Percentiles rank a stretch among this genome's conserved stretches.
phyloP scores from a whole-genome alignment of 768 basidiomycete genomes.

The Leccinum rimulosum region DNA sequence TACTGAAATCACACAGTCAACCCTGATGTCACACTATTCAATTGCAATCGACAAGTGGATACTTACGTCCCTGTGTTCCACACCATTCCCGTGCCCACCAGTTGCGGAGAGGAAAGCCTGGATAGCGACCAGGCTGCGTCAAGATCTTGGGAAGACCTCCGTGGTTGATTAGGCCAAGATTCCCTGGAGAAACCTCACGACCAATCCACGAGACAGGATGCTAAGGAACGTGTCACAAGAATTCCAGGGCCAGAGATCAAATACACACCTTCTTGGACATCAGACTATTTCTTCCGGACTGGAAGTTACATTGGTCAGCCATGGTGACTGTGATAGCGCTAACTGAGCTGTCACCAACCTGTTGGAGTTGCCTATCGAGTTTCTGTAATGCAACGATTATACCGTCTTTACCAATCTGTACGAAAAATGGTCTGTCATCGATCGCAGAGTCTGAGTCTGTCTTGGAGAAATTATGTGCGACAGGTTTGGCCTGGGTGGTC shows the following conservation, averaged over 20 bases:
- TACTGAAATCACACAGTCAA: conserved; percentile 39
- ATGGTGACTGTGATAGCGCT: not conserved
- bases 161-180: conserved; percentile 73
- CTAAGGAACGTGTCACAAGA: conserved; percentile 25
- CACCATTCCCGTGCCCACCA: conserved; percentile 82
- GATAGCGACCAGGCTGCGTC: conserved; percentile 74
- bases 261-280: conserved; percentile 58
- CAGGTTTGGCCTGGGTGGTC: conserved; percentile 9
- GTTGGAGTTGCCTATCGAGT: conserved; percentile 59
- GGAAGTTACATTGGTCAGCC: conserved; percentile 5
- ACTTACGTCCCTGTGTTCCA: conserved; percentile 67
- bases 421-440: conserved; percentile 66
- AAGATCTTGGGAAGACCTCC: conserved; percentile 80
- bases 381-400: conserved; percentile 66
- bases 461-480: conserved; percentile 41
- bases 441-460: conserved; percentile 53
- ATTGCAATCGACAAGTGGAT: not conserved
- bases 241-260: not conserved
- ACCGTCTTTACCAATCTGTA: conserved; percentile 65
- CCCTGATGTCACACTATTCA: not conserved
- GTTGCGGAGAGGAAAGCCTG: conserved; percentile 69
- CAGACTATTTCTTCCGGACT: conserved; percentile 58
- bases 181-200: conserved; percentile 67
- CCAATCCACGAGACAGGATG: conserved; percentile 68
- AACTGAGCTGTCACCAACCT: conserved; percentile 20